Percentiles rank a stretch among this genome's conserved stretches.
Conservation (phyloP, 331 rosid genomes). For the Telfairia occidentalis region DNA sequence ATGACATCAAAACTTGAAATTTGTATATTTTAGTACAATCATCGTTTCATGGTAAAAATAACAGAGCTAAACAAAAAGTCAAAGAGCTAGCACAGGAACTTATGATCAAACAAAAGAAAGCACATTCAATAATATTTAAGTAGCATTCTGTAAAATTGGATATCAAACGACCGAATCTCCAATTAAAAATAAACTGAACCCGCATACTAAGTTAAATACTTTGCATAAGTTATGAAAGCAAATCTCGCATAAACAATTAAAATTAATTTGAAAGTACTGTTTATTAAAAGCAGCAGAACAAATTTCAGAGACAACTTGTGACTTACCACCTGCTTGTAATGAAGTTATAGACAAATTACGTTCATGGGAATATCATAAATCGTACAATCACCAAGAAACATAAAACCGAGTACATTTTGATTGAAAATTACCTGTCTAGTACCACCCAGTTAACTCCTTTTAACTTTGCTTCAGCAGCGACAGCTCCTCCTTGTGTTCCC, state of each 20-base stretch:
- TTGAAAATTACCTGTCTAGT: constrained; percentile 91
- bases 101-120: background rate
- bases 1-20: background rate
- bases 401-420: constrained; percentile 21
- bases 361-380: background rate
- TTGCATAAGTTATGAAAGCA: background rate
- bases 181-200: background rate
- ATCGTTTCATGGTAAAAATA: background rate
- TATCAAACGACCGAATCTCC: background rate
- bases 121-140: background rate
- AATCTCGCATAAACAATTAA: background rate
- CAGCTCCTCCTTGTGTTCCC: constrained; percentile 65
- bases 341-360: background rate
- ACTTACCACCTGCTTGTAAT: background rate
- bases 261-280: background rate
- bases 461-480: constrained; percentile 82
- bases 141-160: background rate
- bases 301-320: background rate
- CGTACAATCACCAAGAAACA: background rate
- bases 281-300: background rate
- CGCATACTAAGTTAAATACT: background rate
- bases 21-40: background rate
- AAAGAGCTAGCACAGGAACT: background rate
- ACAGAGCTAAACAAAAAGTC: background rate
- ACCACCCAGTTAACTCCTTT: constrained; percentile 87